These are phyloP conservation scores for Asterella californica DNA, from an alignment of 225 moss, liverwort and hornwort genomes.

Conservation along the genomic window DNA sequence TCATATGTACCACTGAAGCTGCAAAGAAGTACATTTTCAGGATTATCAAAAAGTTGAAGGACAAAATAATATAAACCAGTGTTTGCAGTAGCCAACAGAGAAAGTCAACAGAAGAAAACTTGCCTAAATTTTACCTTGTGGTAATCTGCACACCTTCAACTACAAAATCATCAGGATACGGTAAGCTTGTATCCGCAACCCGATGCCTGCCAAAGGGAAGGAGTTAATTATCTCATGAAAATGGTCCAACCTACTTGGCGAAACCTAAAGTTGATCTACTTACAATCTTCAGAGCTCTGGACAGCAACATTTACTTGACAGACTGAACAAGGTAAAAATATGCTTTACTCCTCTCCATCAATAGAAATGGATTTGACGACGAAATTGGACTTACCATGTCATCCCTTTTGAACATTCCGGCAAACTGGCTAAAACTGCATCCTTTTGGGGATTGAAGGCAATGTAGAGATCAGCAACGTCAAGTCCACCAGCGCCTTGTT, in stretches of 20 bases:
- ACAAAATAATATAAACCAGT: background rate
- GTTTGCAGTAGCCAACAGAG: background rate
- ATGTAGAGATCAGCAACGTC: slow-evolving; percentile 58
- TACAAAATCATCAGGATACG: slow-evolving; percentile 64
- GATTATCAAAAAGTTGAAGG: background rate
- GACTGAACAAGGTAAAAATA: background rate
- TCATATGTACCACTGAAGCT: slow-evolving; percentile 24
- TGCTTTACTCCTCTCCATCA: no score
- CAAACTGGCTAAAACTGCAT: slow-evolving; percentile 47
- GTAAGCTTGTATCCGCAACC: slow-evolving; percentile 77
- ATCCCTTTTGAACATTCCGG: slow-evolving; percentile 59
- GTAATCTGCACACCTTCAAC: slow-evolving; percentile 41
- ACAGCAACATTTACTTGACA: background rate
- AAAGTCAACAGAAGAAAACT: background rate
- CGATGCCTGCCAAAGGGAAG: slow-evolving; percentile 54
- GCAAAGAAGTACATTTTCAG: background rate
- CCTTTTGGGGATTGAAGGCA: slow-evolving; percentile 71
- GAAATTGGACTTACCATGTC: slow-evolving; percentile 52
- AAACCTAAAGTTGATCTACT: background rate
- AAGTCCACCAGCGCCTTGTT: slow-evolving; percentile 28
- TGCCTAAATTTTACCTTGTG: slow-evolving; percentile 41
- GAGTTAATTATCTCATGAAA: no score
- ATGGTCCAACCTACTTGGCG: background rate
- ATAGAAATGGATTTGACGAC: background rate
- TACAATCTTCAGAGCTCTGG: background rate